Percentiles rank a stretch among this genome's conserved stretches.
phyloP scores from a whole-genome alignment of 2,329 filamentous ascomycete genomes.

The Stachybotrys chlorohalonatus region DNA sequence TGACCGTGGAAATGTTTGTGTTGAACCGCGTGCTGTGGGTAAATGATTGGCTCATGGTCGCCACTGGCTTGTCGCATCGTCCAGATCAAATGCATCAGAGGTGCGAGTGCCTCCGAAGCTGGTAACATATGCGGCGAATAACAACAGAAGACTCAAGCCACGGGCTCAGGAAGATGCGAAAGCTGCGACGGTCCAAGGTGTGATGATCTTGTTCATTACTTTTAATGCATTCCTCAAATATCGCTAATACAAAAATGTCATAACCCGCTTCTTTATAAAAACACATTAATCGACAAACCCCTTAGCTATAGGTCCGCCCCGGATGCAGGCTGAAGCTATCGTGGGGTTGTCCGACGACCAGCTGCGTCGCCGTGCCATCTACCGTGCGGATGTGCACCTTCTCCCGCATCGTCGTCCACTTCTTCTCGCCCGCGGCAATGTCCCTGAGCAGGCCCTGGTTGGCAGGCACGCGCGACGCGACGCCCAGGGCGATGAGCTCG shows the following conservation, averaged over 20 bases:
- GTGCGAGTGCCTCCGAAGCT: too few relatives aligned
- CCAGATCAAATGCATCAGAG: too few relatives aligned
- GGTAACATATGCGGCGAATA: too few relatives aligned
- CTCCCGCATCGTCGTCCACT: background rate
- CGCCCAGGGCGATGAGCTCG: background rate
- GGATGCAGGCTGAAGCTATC: background rate
- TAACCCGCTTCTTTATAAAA: background rate
- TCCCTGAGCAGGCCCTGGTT: background rate
- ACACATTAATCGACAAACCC: background rate
- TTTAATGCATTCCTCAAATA: too few relatives aligned
- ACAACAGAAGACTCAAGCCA: too few relatives aligned
- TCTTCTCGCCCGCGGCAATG: background rate
- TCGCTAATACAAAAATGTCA: background rate
- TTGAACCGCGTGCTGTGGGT: too few relatives aligned
- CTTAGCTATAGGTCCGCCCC: background rate
- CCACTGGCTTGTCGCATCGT: too few relatives aligned
- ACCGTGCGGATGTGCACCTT: background rate
- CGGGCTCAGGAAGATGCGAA: too few relatives aligned
- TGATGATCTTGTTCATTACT: too few relatives aligned
- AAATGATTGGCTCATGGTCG: too few relatives aligned
- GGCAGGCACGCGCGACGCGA: background rate
- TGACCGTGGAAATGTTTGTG: too few relatives aligned
- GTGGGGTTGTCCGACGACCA: background rate
- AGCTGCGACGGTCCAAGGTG: too few relatives aligned
- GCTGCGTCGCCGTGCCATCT: background rate